phyloP scores from a whole-genome alignment of 371 early-diverging fungal species.

The Apophysomyces variabilis region DNA sequence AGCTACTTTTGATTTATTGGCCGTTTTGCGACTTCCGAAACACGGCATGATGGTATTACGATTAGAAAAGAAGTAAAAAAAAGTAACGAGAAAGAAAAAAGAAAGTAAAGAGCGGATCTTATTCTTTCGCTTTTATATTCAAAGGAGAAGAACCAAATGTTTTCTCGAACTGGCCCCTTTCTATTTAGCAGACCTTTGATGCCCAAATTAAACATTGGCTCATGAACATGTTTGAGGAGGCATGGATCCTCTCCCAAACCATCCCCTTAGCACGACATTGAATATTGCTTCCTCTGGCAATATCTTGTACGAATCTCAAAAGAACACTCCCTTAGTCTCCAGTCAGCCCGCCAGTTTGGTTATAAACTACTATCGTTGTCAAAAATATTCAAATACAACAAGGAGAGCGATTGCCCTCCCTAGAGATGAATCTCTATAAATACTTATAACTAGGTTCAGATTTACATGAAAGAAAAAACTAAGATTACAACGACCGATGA shows the following conservation, averaged over 20 bases:
- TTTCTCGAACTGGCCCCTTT: constrained; percentile 1
- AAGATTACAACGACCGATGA: constrained; percentile 14
- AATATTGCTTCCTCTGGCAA: background rate
- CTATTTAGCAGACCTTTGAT: constrained; percentile 7
- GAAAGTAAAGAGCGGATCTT: background rate
- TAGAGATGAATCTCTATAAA: background rate
- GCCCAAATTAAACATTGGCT: constrained; percentile 9
- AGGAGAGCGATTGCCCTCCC: background rate
- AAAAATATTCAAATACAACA: background rate
- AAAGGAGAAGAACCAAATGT: constrained; percentile 7
- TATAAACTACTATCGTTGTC: background rate
- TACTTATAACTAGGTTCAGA: background rate
- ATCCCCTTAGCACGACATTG: constrained; percentile 7
- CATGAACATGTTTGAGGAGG: constrained; percentile 9
- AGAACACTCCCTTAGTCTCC: no score
- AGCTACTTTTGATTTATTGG: constrained; percentile 7
- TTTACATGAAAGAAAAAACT: constrained; percentile 1
- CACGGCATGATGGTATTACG: constrained; percentile 24
- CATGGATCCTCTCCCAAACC: background rate
- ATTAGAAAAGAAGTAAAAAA: background rate
- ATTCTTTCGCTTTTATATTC: background rate
- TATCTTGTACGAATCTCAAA: background rate
- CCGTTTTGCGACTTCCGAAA: constrained; percentile 27
- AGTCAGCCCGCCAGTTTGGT: background rate
- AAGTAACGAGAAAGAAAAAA: constrained; percentile 6